Percentiles rank a stretch among this genome's conserved stretches.
Conservation (phyloP, 2,329 filamentous ascomycete species). For the Didymosphaeria variabile region DNA sequence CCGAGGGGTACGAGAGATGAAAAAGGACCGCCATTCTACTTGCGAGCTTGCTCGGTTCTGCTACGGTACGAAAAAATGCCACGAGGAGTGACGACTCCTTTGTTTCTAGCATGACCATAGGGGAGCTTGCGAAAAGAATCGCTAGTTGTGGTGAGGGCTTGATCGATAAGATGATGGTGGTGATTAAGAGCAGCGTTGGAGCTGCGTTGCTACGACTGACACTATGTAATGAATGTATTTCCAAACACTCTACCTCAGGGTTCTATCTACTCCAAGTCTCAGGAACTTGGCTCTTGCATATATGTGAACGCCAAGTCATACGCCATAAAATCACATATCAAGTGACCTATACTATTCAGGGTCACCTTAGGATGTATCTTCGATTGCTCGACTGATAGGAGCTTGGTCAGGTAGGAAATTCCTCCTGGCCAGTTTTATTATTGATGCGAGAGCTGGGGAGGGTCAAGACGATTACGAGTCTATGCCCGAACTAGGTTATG, state of each 20-base stretch:
- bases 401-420: too few relatives aligned
- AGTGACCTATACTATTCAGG: too few relatives aligned
- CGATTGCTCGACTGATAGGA: too few relatives aligned
- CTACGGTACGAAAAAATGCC: constrained; percentile 2
- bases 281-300: not conserved
- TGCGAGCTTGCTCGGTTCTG: not conserved
- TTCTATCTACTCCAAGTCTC: not conserved
- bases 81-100: not conserved
- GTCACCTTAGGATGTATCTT: too few relatives aligned
- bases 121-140: not conserved
- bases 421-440: too few relatives aligned
- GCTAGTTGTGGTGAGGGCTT: not conserved
- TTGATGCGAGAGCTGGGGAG: not conserved
- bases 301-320: too few relatives aligned
- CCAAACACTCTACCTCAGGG: constrained; percentile 1
- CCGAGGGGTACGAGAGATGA: not conserved
- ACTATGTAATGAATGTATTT: constrained; percentile 24
- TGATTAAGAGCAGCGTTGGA: not conserved
- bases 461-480: not conserved
- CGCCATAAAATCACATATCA: too few relatives aligned
- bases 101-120: not conserved
- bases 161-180: not conserved
- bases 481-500: not conserved
- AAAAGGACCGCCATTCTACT: not conserved
- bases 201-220: constrained; percentile 15